These are phyloP conservation scores for Pyrus betulifolia DNA, from an alignment of 306 rosid species.

Conservation along the genomic window DNA sequence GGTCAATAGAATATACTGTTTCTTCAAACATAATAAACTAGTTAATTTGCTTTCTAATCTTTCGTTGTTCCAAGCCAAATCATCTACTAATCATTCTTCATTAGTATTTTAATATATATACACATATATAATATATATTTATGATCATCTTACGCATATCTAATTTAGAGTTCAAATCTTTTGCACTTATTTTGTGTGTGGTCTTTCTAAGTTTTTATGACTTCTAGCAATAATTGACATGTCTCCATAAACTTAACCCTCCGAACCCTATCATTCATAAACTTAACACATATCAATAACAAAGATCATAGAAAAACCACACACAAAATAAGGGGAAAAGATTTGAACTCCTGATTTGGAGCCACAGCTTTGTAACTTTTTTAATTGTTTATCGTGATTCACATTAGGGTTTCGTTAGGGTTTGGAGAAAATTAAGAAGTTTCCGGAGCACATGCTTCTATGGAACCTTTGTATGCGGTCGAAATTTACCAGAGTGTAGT, in stretches of 20 bases:
- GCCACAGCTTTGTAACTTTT: background rate
- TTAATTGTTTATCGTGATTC: background rate
- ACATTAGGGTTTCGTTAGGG: background rate
- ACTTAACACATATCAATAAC: too few species aligned
- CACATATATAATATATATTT: too few species aligned
- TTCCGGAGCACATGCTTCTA: background rate
- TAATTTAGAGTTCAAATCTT: too few species aligned
- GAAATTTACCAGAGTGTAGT: background rate
- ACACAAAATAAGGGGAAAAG: too few species aligned
- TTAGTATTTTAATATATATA: background rate
- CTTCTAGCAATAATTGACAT: too few species aligned
- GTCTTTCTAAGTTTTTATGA: too few species aligned
- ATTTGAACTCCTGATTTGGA: background rate
- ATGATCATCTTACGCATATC: background rate
- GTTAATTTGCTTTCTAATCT: background rate
- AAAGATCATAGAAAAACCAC: too few species aligned
- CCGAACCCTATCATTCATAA: too few species aligned
- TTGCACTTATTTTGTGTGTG: too few species aligned
- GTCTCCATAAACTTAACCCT: too few species aligned
- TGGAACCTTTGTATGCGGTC: background rate
- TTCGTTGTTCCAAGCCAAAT: background rate
- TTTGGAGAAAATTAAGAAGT: background rate
- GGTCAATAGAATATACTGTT: background rate
- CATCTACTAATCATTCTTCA: slow-evolving; percentile 1
- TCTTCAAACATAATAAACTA: background rate